Percentiles rank a stretch among this genome's conserved stretches.
phyloP scores from a whole-genome alignment of 1,284 basidiomycete species.

The Sanghuangporus baumii region DNA sequence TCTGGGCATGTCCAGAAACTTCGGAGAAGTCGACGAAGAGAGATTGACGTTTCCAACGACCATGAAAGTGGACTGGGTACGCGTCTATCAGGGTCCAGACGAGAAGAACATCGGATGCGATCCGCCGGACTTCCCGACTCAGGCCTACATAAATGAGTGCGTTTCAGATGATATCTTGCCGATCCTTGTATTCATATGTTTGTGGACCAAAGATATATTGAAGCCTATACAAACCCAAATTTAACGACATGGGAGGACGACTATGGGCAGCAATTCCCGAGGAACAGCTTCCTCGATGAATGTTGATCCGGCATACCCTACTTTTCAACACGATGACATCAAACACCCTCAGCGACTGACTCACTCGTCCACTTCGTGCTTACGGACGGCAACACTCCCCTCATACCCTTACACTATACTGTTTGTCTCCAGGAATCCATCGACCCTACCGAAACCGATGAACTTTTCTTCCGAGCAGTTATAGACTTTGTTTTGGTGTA shows the following conservation, averaged over 20 bases:
- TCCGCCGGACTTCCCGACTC: conserved; percentile 73
- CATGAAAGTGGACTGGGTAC: conserved; percentile 79
- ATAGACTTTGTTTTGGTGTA: too few species aligned
- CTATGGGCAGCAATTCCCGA: conserved; percentile 55
- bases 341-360: too few species aligned
- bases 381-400: too few species aligned
- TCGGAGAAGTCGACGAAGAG: conserved; percentile 62
- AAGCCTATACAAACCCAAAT: conserved; percentile 36
- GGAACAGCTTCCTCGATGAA: conserved; percentile 46
- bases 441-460: too few species aligned
- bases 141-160: conserved; percentile 65
- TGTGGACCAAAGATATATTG: conserved; percentile 26
- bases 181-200: neutral
- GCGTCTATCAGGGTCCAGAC: conserved; percentile 72
- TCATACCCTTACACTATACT: too few species aligned
- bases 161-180: conserved; percentile 22
- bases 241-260: conserved; percentile 39
- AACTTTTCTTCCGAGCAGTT: too few species aligned
- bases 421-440: too few species aligned
- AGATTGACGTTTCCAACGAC: conserved; percentile 63
- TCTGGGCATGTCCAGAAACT: conserved; percentile 77
- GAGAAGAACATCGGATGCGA: conserved; percentile 79
- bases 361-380: too few species aligned
- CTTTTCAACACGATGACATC: too few species aligned
- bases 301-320: conserved; percentile 33